Percentiles rank a stretch among this genome's conserved stretches.
Conservation (phyloP, 176 grass and related monocot species). For the Aegilops speltoides region DNA sequence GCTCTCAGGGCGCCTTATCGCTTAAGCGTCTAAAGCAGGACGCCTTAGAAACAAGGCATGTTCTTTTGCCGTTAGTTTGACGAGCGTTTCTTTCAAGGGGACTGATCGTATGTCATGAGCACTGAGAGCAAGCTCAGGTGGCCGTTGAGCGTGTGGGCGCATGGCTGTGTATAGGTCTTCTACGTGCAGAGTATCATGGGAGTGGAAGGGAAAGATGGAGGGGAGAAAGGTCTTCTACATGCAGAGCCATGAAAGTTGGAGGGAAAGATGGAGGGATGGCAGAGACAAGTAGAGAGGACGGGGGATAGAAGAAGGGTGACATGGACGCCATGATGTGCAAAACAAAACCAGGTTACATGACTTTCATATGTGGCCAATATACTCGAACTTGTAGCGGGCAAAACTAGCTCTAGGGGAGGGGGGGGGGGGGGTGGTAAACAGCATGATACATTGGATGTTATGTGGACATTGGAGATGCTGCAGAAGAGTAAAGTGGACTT, state of each 20-base stretch:
- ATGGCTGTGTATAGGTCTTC: neutral
- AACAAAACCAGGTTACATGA: neutral
- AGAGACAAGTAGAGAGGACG: neutral
- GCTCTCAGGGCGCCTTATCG: no score
- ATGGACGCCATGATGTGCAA: neutral
- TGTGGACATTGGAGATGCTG: neutral
- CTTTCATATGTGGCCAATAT: neutral
- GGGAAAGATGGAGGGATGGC: neutral
- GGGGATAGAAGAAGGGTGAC: neutral
- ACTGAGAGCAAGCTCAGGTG: neutral
- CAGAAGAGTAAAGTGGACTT: constrained; percentile 12
- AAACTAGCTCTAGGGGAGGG: neutral
- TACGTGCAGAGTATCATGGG: neutral
- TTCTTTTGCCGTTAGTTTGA: neutral
- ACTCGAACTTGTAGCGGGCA: neutral
- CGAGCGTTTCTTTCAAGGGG: neutral
- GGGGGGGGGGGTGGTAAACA: neutral
- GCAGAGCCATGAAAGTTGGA: neutral
- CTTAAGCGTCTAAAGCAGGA: no score
- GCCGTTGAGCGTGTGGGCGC: neutral
- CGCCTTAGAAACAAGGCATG: neutral
- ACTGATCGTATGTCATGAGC: neutral
- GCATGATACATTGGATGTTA: neutral
- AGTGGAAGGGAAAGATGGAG: no score
- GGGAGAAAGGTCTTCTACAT: neutral